A percentile compares a stretch with the other conserved stretches of the same genome.
Conservation (phyloP, 257 asterid species). For the Vinca minor region DNA sequence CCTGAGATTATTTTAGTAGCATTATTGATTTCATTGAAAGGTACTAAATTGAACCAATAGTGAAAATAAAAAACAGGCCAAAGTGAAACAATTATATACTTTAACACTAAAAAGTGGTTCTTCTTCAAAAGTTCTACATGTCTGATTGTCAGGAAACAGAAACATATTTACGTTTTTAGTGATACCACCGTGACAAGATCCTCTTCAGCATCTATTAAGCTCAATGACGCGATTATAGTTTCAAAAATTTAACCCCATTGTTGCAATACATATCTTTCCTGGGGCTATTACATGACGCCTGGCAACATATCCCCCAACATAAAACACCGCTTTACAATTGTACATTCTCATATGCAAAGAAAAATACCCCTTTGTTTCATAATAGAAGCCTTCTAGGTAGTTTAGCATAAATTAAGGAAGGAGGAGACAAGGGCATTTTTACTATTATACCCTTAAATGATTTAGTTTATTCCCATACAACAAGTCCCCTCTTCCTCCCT, state of each 20-base stretch:
- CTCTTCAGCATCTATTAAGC: not conserved
- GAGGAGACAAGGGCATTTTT: too few species aligned
- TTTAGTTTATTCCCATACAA: too few species aligned
- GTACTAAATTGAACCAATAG: not conserved
- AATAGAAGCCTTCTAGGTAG: too few species aligned
- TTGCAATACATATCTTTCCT: not conserved
- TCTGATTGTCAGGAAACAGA: not conserved
- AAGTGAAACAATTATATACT: not conserved
- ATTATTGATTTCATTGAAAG: not conserved
- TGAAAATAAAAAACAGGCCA: not conserved
- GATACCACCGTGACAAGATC: too few species aligned
- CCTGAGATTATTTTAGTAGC: not conserved
- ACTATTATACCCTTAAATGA: too few species aligned
- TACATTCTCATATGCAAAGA: not conserved
- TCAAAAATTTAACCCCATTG: not conserved
- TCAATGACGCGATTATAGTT: too few species aligned
- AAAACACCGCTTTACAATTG: too few species aligned
- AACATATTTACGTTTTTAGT: not conserved
- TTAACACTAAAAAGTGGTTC: not conserved
- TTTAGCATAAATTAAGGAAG: too few species aligned
- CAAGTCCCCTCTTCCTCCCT: too few species aligned
- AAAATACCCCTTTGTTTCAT: too few species aligned
- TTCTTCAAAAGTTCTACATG: not conserved
- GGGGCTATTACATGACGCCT: too few species aligned
- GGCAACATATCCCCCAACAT: too few species aligned